Evolutionary conservation across 257 asterid genomes (phyloP).

Genomic region (Rehmannia glutinosa): DNA sequence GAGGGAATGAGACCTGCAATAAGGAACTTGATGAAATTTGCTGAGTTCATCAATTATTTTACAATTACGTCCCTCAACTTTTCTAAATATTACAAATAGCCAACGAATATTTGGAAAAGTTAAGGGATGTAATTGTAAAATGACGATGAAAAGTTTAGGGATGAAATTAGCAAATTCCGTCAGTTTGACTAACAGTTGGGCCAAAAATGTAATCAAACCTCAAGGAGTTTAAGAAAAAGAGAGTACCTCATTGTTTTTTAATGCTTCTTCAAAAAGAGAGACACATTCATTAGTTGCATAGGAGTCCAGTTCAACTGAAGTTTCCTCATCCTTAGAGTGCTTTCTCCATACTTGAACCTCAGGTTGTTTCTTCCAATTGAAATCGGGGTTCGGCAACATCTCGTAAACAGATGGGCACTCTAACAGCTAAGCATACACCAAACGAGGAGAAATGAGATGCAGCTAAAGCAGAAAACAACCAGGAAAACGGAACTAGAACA

Average conservation of each 20-base stretch:
- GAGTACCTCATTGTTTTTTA: slow-evolving; percentile 66
- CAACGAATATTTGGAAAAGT: no score
- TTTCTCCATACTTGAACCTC: slow-evolving; percentile 70
- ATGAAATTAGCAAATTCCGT: no score
- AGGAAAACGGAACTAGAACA: background rate
- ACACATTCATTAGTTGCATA: slow-evolving; percentile 45
- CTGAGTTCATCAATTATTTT: no score
- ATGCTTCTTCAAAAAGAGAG: slow-evolving; percentile 59
- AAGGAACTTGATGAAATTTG: no score
- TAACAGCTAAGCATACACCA: slow-evolving; percentile 39
- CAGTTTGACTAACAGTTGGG: no score
- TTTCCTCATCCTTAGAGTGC: slow-evolving; percentile 42
- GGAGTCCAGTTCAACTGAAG: slow-evolving; percentile 43
- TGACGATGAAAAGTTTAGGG: no score
- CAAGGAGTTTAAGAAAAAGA: background rate
- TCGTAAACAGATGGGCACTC: slow-evolving; percentile 84
- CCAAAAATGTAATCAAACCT: no score
- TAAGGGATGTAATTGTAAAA: no score
- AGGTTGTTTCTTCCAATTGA: slow-evolving; percentile 77
- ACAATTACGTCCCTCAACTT: no score
- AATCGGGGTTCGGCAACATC: slow-evolving; percentile 66
- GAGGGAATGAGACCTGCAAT: no score
- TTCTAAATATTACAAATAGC: no score
- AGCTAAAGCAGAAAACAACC: background rate
- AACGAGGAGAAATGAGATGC: background rate